Percentiles rank a stretch among this genome's conserved stretches.
phyloP scores from a whole-genome alignment of 2,329 filamentous ascomycete species.

The Penicillium sp. region DNA sequence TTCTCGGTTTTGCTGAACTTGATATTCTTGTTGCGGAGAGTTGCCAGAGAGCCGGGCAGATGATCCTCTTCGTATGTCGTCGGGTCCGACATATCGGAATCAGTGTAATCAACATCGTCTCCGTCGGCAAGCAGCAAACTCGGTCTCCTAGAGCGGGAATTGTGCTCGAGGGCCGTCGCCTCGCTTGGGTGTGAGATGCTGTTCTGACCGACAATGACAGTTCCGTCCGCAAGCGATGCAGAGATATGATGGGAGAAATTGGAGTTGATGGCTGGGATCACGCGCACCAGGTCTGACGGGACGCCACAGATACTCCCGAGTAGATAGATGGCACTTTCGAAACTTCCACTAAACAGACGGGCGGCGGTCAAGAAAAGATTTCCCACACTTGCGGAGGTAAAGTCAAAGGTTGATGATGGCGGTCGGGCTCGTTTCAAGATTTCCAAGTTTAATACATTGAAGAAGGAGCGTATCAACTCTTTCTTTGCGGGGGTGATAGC shows the following conservation, averaged over 20 bases:
- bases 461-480: conserved; percentile 72
- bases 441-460: conserved; percentile 74
- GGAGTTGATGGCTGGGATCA: conserved; percentile 87
- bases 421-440: conserved; percentile 72
- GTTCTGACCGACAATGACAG: conserved; percentile 84
- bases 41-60: conserved; percentile 66
- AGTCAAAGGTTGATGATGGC: conserved; percentile 71
- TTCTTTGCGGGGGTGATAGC: conserved; percentile 68
- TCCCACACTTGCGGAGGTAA: conserved; percentile 71
- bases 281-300: conserved; percentile 65
- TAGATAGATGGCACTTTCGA: conserved; percentile 89
- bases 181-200: conserved; percentile 81
- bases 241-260: conserved; percentile 96
- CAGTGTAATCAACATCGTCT: conserved; percentile 32
- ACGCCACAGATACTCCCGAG: conserved; percentile 85
- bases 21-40: conserved; percentile 76
- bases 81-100: conserved; percentile 33
- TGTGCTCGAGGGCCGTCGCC: conserved; percentile 52
- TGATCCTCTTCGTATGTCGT: conserved; percentile 47
- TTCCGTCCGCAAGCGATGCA: conserved; percentile 72
- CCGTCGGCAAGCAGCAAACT: conserved; percentile 39
- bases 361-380: conserved; percentile 82
- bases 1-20: conserved; percentile 76
- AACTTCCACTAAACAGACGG: conserved; percentile 84
- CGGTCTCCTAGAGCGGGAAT: conserved; percentile 30